A percentile compares a stretch with the other conserved stretches of the same genome.
phyloP scores from a whole-genome alignment of 2,329 filamentous ascomycete genomes.

The Trichophyton schoenleinii region DNA sequence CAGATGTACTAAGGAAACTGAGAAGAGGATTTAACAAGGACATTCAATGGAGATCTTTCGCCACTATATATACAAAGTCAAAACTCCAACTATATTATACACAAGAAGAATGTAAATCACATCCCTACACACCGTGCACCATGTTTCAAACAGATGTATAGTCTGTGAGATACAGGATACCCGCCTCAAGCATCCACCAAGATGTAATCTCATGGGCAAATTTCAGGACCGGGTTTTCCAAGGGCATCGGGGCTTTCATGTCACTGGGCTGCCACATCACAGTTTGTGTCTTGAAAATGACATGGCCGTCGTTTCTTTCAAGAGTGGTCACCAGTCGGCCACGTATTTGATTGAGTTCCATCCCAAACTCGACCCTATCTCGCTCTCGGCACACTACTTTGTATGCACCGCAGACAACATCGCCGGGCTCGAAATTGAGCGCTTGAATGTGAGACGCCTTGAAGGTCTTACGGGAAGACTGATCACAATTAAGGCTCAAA shows the following conservation, averaged over 20 bases:
- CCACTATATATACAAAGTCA: not conserved
- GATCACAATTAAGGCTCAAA: constrained; percentile 15
- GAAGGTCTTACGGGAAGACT: constrained; percentile 17
- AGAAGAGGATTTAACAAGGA: too few relatives aligned
- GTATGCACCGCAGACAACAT: constrained; percentile 25
- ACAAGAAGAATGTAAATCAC: not conserved
- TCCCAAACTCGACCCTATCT: constrained; percentile 23
- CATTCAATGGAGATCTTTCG: not conserved
- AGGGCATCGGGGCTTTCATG: constrained; percentile 1
- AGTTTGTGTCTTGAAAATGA: not conserved
- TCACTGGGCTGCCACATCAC: not conserved
- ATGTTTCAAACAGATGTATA: not conserved
- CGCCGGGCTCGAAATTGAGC: constrained; percentile 21
- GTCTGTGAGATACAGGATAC: not conserved
- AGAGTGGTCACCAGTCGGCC: not conserved
- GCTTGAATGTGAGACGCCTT: constrained; percentile 16
- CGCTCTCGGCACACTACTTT: constrained; percentile 17
- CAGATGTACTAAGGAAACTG: too few relatives aligned
- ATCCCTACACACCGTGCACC: not conserved
- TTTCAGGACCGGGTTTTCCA: constrained; percentile 20
- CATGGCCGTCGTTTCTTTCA: not conserved
- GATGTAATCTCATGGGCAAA: constrained; percentile 25
- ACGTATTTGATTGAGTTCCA: constrained; percentile 10
- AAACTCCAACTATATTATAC: not conserved
- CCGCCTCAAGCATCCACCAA: constrained; percentile 24